A percentile compares a stretch with the other conserved stretches of the same genome.
Conservation (phyloP, 2,329 filamentous ascomycete genomes). For the Blumeria graminis region DNA sequence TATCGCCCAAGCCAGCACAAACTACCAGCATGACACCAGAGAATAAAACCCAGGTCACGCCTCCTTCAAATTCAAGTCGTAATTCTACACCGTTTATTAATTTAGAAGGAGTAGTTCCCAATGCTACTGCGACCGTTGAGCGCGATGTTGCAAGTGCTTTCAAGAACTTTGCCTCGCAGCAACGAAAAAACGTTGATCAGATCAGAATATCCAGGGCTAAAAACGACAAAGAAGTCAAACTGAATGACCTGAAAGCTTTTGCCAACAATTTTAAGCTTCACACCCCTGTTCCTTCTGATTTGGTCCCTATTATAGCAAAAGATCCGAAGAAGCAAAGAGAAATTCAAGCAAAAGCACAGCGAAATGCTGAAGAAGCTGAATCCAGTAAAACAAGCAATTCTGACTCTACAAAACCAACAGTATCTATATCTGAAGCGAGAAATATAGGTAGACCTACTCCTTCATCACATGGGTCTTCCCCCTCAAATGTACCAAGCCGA, state of each 20-base stretch:
- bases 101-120: slow-evolving; percentile 19
- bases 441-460: slow-evolving; percentile 17
- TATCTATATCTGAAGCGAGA: slow-evolving; percentile 23
- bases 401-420: slow-evolving; percentile 19
- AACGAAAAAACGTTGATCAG: slow-evolving; percentile 31
- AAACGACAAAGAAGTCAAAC: slow-evolving; percentile 69
- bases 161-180: slow-evolving; percentile 34
- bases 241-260: slow-evolving; percentile 90
- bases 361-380: slow-evolving; percentile 41
- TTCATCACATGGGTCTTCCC: slow-evolving; percentile 18
- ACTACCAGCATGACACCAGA: slow-evolving; percentile 10
- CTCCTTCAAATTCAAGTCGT: slow-evolving; percentile 15
- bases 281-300: slow-evolving; percentile 72
- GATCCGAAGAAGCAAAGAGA: slow-evolving; percentile 85
- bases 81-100: slow-evolving; percentile 12
- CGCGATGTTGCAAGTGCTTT: slow-evolving; percentile 37
- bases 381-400: slow-evolving; percentile 18
- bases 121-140: slow-evolving; percentile 35
- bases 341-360: slow-evolving; percentile 71
- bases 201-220: slow-evolving; percentile 31
- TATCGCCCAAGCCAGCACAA: slow-evolving; percentile 13
- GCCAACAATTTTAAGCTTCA: slow-evolving; percentile 82
- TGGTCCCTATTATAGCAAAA: slow-evolving; percentile 89
- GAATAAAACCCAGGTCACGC: slow-evolving; percentile 7
- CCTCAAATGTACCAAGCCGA: slow-evolving; percentile 10